Conservation (phyloP, 306 rosid species). For the Pterocarpus santalinus region DNA sequence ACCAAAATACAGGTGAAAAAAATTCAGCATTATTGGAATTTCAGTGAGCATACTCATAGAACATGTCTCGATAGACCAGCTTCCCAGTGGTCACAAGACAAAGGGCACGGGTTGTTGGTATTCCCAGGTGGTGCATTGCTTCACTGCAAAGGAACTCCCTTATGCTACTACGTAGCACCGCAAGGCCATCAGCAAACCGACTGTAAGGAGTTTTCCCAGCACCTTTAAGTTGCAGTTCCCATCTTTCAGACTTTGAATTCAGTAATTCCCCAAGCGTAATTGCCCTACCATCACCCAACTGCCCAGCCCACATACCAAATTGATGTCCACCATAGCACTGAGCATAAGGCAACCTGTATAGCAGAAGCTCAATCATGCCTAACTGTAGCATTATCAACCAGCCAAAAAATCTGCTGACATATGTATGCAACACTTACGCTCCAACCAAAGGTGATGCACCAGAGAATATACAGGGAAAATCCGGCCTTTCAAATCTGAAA, state of each 20-base stretch:
- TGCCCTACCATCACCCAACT: conserved; percentile 99
- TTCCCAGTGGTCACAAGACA: conserved; percentile 93
- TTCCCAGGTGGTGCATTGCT: conserved; percentile 95
- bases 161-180: conserved; percentile 96
- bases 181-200: conserved; percentile 97
- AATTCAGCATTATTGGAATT: conserved; percentile 20
- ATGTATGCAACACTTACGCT: conserved; percentile 67
- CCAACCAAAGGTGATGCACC: conserved; percentile 87
- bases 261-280: conserved; percentile 92
- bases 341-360: conserved; percentile 84
- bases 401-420: conserved; percentile 27
- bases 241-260: conserved; percentile 83
- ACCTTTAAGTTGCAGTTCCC: conserved; percentile 99
- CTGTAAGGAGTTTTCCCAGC: conserved; percentile 98
- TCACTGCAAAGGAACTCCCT: conserved; percentile 99
- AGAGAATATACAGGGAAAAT: conserved; percentile 80
- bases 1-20: conserved; percentile 4
- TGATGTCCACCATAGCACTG: conserved; percentile 99
- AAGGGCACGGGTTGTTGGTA: conserved; percentile 96
- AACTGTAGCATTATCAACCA: conserved; percentile 33
- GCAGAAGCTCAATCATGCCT: conserved; percentile 36
- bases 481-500: conserved; percentile 91
- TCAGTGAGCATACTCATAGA: conserved; percentile 80
- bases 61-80: conserved; percentile 89
- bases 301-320: conserved; percentile 99